Conservation (phyloP, 2,329 filamentous ascomycete genomes). For the Coleophoma cylindrospora region DNA sequence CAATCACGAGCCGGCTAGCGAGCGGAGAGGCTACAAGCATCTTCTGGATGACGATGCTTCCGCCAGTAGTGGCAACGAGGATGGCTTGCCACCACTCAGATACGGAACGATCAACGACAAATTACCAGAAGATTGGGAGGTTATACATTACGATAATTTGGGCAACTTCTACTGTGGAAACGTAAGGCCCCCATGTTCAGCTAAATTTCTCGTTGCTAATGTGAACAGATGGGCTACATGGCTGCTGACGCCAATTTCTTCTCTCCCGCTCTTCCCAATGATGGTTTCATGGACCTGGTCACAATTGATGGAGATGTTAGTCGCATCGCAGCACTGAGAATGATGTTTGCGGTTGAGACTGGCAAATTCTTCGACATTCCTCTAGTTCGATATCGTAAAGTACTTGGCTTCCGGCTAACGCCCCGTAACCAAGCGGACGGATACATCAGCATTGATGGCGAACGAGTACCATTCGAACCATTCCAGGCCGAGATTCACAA, state of each 20-base stretch:
- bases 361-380: slow-evolving; percentile 76
- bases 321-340: slow-evolving; percentile 58
- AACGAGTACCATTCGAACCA: slow-evolving; percentile 77
- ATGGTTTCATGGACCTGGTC: slow-evolving; percentile 83
- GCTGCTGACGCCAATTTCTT: slow-evolving; percentile 84
- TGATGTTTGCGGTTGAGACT: slow-evolving; percentile 67
- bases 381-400: slow-evolving; percentile 75
- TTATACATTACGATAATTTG: slow-evolving; percentile 68
- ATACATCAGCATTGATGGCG: slow-evolving; percentile 92
- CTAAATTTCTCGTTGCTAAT: not conserved
- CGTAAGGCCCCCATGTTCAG: slow-evolving; percentile 36
- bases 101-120: slow-evolving; percentile 78
- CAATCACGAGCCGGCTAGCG: slow-evolving; percentile 19
- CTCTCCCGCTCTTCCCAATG: slow-evolving; percentile 72
- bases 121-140: slow-evolving; percentile 72
- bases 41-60: slow-evolving; percentile 27
- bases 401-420: slow-evolving; percentile 80
- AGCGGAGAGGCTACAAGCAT: slow-evolving; percentile 22
- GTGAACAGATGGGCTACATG: slow-evolving; percentile 79
- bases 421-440: slow-evolving; percentile 68
- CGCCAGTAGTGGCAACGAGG: slow-evolving; percentile 22
- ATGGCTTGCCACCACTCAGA: slow-evolving; percentile 64
- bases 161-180: slow-evolving; percentile 95
- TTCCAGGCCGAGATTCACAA: slow-evolving; percentile 89
- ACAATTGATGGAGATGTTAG: slow-evolving; percentile 73